Percentiles rank a stretch among this genome's conserved stretches.
These are phyloP conservation scores for Colletotrichum sp. DNA, from an alignment of 2,329 filamentous ascomycete genomes.

Conservation along the genomic window DNA sequence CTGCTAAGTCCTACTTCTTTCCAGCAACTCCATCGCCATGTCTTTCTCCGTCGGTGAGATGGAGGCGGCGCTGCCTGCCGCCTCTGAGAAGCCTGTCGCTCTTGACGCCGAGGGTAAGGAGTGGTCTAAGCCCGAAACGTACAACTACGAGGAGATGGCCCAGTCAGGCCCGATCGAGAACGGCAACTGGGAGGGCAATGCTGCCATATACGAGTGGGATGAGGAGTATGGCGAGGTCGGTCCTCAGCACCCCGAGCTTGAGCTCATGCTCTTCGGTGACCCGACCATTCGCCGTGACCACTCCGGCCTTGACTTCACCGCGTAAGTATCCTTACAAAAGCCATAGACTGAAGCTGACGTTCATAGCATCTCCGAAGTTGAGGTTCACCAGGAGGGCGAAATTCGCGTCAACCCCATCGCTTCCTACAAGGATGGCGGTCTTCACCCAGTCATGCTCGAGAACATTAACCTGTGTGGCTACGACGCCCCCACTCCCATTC, in stretches of 20 bases:
- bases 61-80: slow-evolving; percentile 34
- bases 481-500: slow-evolving; percentile 79
- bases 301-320: slow-evolving; percentile 67
- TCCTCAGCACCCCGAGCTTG: slow-evolving; percentile 72
- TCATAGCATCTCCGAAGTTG: slow-evolving; percentile 58
- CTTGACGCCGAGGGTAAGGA: slow-evolving; percentile 28
- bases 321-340: slow-evolving; percentile 44
- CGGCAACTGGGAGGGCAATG: slow-evolving; percentile 56
- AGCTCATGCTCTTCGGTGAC: slow-evolving; percentile 75
- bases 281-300: slow-evolving; percentile 53
- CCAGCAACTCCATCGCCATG: not conserved
- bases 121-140: slow-evolving; percentile 52
- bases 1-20: not conserved
- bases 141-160: slow-evolving; percentile 51
- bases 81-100: slow-evolving; percentile 29
- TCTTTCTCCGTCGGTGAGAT: slow-evolving; percentile 24
- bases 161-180: slow-evolving; percentile 15
- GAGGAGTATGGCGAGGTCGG: slow-evolving; percentile 88
- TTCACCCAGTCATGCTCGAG: slow-evolving; percentile 82
- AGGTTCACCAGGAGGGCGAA: slow-evolving; percentile 62
- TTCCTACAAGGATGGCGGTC: slow-evolving; percentile 75
- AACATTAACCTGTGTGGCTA: slow-evolving; percentile 82
- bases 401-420: slow-evolving; percentile 55
- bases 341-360: slow-evolving; percentile 27
- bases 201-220: slow-evolving; percentile 80